Conservation (phyloP, 2,329 filamentous ascomycete genomes). For the Thermochaetoides dissita region DNA sequence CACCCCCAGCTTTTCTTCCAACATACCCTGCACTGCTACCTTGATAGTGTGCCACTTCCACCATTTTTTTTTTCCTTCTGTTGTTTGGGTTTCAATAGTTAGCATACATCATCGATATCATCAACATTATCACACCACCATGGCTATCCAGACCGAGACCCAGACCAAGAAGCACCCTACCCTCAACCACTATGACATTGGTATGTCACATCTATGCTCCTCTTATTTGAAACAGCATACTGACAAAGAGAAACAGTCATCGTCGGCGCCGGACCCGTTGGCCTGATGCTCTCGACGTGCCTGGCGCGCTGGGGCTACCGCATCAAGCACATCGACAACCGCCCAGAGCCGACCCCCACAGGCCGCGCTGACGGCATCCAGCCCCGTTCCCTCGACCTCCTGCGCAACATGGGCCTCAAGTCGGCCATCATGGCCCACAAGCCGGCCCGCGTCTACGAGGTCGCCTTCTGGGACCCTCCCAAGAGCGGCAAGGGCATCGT, state of each 20-base stretch:
- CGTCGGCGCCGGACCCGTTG: constrained; percentile 77
- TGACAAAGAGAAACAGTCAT: constrained; percentile 45
- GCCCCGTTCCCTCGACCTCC: constrained; percentile 71
- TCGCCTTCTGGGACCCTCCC: constrained; percentile 58
- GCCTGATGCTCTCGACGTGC: constrained; percentile 74
- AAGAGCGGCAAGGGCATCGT: constrained; percentile 41
- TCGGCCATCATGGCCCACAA: constrained; percentile 74
- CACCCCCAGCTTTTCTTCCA: background rate
- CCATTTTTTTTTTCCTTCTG: constrained; percentile 8
- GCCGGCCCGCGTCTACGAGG: constrained; percentile 72
- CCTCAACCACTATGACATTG: constrained; percentile 13
- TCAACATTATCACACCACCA: constrained; percentile 2
- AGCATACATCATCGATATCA: background rate
- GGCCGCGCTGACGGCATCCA: constrained; percentile 87
- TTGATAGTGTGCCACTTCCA: background rate
- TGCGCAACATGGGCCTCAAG: constrained; percentile 83
- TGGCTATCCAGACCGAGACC: constrained; percentile 8
- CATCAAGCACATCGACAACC: constrained; percentile 89
- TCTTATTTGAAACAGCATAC: background rate
- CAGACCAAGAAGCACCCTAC: constrained; percentile 9
- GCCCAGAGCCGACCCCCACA: constrained; percentile 68
- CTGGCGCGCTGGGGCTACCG: constrained; percentile 87
- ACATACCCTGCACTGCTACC: background rate
- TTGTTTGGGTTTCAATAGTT: constrained; percentile 1
- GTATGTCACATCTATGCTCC: constrained; percentile 2